Base-by-base conservation (phyloP, 768 basidiomycete species). In the Rubroboletus satanas region DNA sequence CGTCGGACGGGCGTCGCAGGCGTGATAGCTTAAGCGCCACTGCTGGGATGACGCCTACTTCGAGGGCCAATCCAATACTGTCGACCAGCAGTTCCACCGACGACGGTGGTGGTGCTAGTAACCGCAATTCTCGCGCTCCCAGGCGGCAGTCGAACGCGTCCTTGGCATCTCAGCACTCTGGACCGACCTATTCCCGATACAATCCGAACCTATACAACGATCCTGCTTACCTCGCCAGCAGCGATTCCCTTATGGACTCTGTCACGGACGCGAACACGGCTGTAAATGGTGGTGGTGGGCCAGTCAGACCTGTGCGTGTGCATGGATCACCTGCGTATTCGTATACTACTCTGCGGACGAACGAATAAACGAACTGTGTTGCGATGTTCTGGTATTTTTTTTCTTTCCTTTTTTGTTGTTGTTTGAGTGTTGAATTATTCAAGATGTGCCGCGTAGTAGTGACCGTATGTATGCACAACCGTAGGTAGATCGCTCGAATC, bases 121-220 rank as follows among this genome's bases (percentile, higher is more conserved):
- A 14, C 26, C 61, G 49, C 28, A 54, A 54, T 12, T 17, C 57
- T n/a, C 54, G 52, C 9, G 48, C 54, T 23, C 53, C 58, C 12
- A 66, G 60, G 41, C 53, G 54, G 21, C 65, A 58, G 28, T 71
- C 67, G n/a, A 71, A 26, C 14, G 54, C 57, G n/a, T 70, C 68
- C 10, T 26, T 62, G 45, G 54, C 55, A 18, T 62, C 66, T 14
- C 58, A 59, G 23, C 57, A 48, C 7, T 58, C 57, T 17, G 60
- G 61, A 17, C 55, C 56, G 28, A 50, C 58, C 7, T 58, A 63
- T 39, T 18, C 58, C 2, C 62, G 63, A 10, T 65, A 59, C 36
- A 42, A 72, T 18, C 64, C 68, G 2, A 47, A 14, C 37, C 9
- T 53, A 46, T 71, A 72, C 55, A 59, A 70, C 7, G 68, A 66